Evolutionary conservation across 2,329 filamentous ascomycete genomes (phyloP).

Genomic region (Alternaria sp.): DNA sequence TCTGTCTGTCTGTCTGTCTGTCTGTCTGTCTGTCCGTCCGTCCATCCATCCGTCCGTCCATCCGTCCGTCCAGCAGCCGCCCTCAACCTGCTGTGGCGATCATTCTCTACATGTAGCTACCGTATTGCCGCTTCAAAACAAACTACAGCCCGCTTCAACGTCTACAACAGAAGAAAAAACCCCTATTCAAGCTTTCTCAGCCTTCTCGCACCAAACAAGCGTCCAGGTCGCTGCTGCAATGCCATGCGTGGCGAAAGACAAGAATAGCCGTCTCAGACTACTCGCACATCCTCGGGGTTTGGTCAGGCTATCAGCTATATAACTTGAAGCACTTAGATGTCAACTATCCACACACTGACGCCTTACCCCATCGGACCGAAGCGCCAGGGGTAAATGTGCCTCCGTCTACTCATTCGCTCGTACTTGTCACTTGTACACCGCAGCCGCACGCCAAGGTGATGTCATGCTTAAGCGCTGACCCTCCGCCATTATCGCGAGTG

Average conservation of each 20-base stretch:
- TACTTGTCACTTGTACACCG: slow-evolving; percentile 10
- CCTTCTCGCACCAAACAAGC: slow-evolving; percentile 1
- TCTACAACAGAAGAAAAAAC: not conserved
- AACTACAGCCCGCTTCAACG: slow-evolving; percentile 4
- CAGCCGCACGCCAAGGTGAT: slow-evolving; percentile 15
- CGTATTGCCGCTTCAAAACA: not conserved
- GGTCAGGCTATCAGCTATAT: not conserved
- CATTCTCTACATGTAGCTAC: not conserved
- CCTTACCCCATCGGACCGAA: slow-evolving; percentile 4
- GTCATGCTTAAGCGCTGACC: slow-evolving; percentile 23
- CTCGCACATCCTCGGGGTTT: slow-evolving; percentile 9
- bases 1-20: not conserved
- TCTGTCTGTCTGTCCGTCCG: not conserved
- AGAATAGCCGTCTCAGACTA: slow-evolving; percentile 10
- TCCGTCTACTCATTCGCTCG: slow-evolving; percentile 21
- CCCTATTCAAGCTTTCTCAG: not conserved
- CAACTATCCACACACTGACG: slow-evolving; percentile 14
- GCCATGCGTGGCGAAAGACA: slow-evolving; percentile 6
- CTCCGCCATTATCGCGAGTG: slow-evolving; percentile 6
- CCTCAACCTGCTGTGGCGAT: not conserved
- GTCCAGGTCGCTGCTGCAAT: not conserved
- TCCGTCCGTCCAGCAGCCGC: not conserved
- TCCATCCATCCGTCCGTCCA: not conserved
- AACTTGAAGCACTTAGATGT: slow-evolving; percentile 6
- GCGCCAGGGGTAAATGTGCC: slow-evolving; percentile 18